Conservation (phyloP, 2,329 filamentous ascomycete genomes). For the Waltergamsia citrina region DNA sequence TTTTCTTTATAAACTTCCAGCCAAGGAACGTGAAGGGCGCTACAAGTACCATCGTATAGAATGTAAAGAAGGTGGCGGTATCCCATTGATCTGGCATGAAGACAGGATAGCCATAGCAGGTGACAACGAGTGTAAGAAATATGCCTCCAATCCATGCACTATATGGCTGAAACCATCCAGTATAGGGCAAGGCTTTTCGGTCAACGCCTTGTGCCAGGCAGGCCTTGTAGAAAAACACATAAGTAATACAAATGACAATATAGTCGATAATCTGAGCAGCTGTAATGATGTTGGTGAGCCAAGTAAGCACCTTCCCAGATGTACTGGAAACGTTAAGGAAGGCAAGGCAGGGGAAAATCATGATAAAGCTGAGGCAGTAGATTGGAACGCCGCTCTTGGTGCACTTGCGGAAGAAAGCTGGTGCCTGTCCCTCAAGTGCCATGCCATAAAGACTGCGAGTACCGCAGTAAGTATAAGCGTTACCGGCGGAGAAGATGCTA, state of each 20-base stretch:
- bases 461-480: conserved; percentile 41
- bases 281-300: conserved; percentile 47
- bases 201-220: conserved; percentile 40
- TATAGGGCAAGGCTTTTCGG: conserved; percentile 45
- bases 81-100: conserved; percentile 36
- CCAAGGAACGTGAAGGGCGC: conserved; percentile 42
- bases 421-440: conserved; percentile 37
- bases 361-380: conserved; percentile 43
- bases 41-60: conserved; percentile 46
- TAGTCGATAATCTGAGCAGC: conserved; percentile 53
- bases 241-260: conserved; percentile 40
- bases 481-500: conserved; percentile 35
- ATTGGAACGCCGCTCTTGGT: conserved; percentile 52
- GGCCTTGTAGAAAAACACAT: conserved; percentile 39
- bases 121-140: background rate
- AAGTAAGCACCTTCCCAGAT: conserved; percentile 39
- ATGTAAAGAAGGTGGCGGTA: conserved; percentile 38
- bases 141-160: conserved; percentile 32
- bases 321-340: conserved; percentile 41
- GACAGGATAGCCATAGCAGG: conserved; percentile 14
- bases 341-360: conserved; percentile 41
- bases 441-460: conserved; percentile 40
- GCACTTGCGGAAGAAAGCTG: conserved; percentile 43
- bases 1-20: conserved; percentile 57
- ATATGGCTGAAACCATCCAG: conserved; percentile 48